phyloP scores from a whole-genome alignment of 139 green algal species.

The Raphidocelis subcapitata region DNA sequence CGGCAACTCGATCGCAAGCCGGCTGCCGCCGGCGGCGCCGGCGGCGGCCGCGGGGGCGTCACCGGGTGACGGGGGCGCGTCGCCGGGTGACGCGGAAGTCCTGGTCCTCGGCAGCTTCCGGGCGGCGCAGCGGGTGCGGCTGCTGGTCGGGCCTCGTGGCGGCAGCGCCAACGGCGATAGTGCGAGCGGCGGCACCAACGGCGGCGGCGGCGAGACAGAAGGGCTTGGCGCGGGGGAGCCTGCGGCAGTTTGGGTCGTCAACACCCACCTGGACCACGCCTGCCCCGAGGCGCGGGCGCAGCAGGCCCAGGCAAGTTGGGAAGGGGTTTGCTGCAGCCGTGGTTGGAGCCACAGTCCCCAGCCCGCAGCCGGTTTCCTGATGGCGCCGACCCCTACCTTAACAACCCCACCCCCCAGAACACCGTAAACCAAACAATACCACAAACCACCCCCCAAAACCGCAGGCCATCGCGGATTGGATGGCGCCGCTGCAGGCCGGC shows the following conservation, averaged over 20 bases:
- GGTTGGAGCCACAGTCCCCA: no score
- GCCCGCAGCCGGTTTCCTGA: no score
- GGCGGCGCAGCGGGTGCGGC: slow-evolving; percentile 49
- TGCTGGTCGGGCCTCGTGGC: not conserved
- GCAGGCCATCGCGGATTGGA: slow-evolving; percentile 35
- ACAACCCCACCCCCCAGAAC: no score
- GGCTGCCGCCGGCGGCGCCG: slow-evolving; percentile 6
- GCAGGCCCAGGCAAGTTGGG: slow-evolving; percentile 21
- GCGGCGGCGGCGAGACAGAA: not conserved
- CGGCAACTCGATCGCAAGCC: slow-evolving; percentile 46
- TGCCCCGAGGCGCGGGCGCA: slow-evolving; percentile 14
- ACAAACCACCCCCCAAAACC: no score
- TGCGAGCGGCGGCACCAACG: not conserved
- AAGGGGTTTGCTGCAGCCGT: no score
- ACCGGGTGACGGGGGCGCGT: no score
- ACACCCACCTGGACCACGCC: slow-evolving; percentile 53
- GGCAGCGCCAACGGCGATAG: not conserved
- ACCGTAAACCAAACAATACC: no score
- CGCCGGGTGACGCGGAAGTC: slow-evolving; percentile 5
- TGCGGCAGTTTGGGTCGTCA: slow-evolving; percentile 44
- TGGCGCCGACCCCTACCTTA: no score
- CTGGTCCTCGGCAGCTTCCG: slow-evolving; percentile 48
- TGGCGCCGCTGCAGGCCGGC: slow-evolving; percentile 27
- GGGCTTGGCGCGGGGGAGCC: not conserved
- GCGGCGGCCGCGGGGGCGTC: not conserved